phyloP scores from a whole-genome alignment of 139 green algal genomes.

The Haematococcus sp. region DNA sequence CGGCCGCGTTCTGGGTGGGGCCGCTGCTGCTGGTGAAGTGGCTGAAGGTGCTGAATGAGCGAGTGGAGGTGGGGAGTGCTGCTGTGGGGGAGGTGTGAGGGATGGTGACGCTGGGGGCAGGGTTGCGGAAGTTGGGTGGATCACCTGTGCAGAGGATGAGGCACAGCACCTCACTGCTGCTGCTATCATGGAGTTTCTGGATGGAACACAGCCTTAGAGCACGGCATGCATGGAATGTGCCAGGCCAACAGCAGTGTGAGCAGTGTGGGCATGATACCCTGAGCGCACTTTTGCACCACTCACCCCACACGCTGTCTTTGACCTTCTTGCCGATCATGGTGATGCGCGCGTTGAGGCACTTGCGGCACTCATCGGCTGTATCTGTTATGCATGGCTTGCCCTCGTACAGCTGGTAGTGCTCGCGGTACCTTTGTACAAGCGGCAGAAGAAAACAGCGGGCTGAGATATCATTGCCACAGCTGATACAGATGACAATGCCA shows the following conservation, averaged over 20 bases:
- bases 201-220: neutral
- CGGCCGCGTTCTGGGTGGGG: too few species aligned
- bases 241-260: too few species aligned
- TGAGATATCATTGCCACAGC: neutral
- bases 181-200: too few species aligned
- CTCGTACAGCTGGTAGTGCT: conserved; percentile 60
- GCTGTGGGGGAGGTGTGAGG: conserved; percentile 4
- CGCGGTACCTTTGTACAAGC: conserved; percentile 37
- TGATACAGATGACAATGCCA: neutral
- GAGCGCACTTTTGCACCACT: too few species aligned
- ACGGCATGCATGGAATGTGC: neutral
- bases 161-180: too few species aligned
- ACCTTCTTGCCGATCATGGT: conserved; percentile 53
- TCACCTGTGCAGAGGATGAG: too few species aligned
- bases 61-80: neutral
- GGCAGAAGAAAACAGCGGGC: neutral
- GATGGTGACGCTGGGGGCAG: conserved; percentile 15
- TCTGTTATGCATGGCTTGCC: conserved; percentile 77
- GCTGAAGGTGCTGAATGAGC: neutral
- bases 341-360: conserved; percentile 58
- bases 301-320: conserved; percentile 37
- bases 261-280: neutral
- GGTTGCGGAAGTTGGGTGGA: conserved; percentile 46
- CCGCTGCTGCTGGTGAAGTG: neutral
- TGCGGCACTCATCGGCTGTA: conserved; percentile 65